Evolutionary conservation across 176 grass and related monocot species (phyloP).

Genomic region (Carex cristatella): DNA sequence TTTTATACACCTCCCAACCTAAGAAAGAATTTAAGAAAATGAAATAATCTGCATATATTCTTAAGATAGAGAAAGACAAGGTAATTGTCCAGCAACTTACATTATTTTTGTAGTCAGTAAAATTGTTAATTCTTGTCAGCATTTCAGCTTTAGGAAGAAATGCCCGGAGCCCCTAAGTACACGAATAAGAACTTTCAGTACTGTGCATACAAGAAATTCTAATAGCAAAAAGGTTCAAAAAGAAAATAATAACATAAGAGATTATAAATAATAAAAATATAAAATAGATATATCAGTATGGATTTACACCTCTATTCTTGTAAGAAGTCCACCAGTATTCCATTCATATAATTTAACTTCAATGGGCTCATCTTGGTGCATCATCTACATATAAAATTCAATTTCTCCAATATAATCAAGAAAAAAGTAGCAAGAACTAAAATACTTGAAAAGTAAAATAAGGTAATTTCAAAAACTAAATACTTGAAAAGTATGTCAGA

Average conservation of each 20-base stretch:
- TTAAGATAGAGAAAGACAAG: not conserved
- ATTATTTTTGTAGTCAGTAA: slow-evolving; percentile 67
- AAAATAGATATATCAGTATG: not conserved
- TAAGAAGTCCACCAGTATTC: slow-evolving; percentile 76
- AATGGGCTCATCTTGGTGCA: slow-evolving; percentile 66
- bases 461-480: not conserved
- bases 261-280: not conserved
- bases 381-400: slow-evolving; percentile 47
- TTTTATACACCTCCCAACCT: slow-evolving; percentile 52
- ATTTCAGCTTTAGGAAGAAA: slow-evolving; percentile 88
- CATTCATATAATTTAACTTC: slow-evolving; percentile 84
- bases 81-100: slow-evolving; percentile 39
- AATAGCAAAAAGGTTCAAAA: not conserved
- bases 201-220: not conserved
- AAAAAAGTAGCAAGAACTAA: slow-evolving; percentile 17
- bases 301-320: slow-evolving; percentile 68
- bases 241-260: not conserved
- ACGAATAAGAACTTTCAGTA: not conserved
- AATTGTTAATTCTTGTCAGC: slow-evolving; percentile 66
- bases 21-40: slow-evolving; percentile 22
- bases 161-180: slow-evolving; percentile 62
- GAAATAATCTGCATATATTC: not conserved
- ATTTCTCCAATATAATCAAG: not conserved
- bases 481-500: not conserved
- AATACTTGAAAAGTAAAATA: not conserved